Evolutionary conservation across 805 yeast genomes (phyloP).

Genomic region (Pichia exigua): DNA sequence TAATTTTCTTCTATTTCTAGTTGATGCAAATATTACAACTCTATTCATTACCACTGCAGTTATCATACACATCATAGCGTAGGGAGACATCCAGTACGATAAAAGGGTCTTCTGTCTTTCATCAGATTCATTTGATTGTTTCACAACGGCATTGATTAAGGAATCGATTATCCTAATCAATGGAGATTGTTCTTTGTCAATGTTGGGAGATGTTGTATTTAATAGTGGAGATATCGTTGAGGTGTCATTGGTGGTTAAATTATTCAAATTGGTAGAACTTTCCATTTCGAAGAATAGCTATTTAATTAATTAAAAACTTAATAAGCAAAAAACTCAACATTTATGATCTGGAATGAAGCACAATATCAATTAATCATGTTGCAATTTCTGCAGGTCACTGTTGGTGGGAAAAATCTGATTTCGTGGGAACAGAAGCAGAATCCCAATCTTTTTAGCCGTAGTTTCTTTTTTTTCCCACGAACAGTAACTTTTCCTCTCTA

Average conservation of each 20-base stretch:
- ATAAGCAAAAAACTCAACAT: not conserved
- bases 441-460: not conserved
- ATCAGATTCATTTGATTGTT: conserved; percentile 24
- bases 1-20: conserved; percentile 34
- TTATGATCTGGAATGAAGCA: no score
- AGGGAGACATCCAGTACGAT: conserved; percentile 41
- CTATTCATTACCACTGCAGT: conserved; percentile 54
- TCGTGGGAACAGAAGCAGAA: not conserved
- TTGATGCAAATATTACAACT: conserved; percentile 49
- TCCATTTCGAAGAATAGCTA: not conserved
- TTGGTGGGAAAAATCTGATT: not conserved
- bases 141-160: conserved; percentile 28
- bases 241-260: not conserved
- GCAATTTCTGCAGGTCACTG: not conserved
- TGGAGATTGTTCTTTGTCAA: conserved; percentile 12
- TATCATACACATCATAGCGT: conserved; percentile 45
- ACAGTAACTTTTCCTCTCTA: not conserved
- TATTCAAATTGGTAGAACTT: not conserved
- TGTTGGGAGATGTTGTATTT: not conserved
- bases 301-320: not conserved
- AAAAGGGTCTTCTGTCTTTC: conserved; percentile 30
- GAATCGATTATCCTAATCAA: conserved; percentile 21
- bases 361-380: no score
- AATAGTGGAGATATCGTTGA: not conserved
- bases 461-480: not conserved